phyloP scores from a whole-genome alignment of 2,329 filamentous ascomycete genomes.

The Aspergillus costaricaensis region DNA sequence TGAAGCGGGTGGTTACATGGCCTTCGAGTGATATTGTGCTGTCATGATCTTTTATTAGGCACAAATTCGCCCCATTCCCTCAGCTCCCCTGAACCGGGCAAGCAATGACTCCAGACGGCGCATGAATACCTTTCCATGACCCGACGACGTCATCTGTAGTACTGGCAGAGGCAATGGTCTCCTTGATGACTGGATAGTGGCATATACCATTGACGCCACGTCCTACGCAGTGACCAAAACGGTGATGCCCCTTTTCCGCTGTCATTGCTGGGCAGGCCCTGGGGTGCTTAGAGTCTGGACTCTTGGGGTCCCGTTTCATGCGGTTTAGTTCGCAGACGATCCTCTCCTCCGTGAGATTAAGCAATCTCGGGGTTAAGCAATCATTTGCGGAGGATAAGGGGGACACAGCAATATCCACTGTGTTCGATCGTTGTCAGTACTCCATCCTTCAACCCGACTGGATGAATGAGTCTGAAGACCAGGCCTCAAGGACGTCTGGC shows the following conservation, averaged over 20 bases:
- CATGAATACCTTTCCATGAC: not conserved
- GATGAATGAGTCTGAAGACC: not conserved
- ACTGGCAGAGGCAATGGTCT: conserved; percentile 1
- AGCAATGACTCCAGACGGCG: not conserved
- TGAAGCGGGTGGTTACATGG: not conserved
- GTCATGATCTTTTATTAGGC: not conserved
- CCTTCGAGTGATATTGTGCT: not conserved
- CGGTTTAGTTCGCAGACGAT: not conserved
- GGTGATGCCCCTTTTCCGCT: not conserved
- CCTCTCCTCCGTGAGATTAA: conserved; percentile 4
- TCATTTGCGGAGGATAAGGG: conserved; percentile 1
- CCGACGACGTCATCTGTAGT: conserved; percentile 7
- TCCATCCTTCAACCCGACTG: not conserved
- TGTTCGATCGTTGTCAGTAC: not conserved
- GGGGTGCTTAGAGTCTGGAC: conserved; percentile 2
- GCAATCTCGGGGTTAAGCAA: conserved; percentile 8
- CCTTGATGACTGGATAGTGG: conserved; percentile 1
- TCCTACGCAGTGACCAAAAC: conserved; percentile 4
- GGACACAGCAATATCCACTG: not conserved
- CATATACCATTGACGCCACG: conserved; percentile 6
- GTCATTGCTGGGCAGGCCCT: not conserved
- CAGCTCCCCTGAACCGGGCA: not conserved
- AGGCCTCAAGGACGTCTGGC: not conserved
- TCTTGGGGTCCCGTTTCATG: conserved; percentile 7
- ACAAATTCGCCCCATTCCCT: not conserved